A percentile compares a stretch with the other conserved stretches of the same genome.
Conservation (phyloP, 352 stramenopile genomes). For the Globisporangium okanoganense region DNA sequence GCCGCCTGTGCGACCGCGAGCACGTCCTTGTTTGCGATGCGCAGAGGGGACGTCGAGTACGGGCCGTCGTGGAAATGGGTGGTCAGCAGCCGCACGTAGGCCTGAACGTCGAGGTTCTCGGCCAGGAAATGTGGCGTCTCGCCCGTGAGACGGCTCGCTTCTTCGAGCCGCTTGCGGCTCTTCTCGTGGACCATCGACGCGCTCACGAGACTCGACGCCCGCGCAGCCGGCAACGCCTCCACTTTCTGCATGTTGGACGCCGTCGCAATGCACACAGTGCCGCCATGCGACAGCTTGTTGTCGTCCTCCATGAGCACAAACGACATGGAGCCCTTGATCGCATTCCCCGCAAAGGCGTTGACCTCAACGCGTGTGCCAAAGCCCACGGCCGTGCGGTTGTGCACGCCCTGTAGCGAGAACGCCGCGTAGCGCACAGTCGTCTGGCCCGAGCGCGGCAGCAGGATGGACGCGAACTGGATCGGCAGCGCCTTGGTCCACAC, state of each 20-base stretch:
- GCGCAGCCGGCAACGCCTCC: constrained; percentile 22
- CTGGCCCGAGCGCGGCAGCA: constrained; percentile 46
- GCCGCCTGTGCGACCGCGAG: constrained; percentile 51
- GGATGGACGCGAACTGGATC: constrained; percentile 61
- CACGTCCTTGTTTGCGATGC: constrained; percentile 41
- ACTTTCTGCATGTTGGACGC: constrained; percentile 66
- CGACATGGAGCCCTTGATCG: constrained; percentile 61
- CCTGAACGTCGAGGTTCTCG: constrained; percentile 41
- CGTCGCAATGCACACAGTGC: constrained; percentile 58
- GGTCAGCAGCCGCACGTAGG: constrained; percentile 51
- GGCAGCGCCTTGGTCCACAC: constrained; percentile 58
- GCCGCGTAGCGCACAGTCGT: constrained; percentile 46
- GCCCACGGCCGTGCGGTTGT: constrained; percentile 37
- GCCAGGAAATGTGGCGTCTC: constrained; percentile 38
- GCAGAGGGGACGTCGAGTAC: constrained; percentile 34
- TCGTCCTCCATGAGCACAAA: constrained; percentile 60
- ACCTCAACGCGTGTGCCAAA: constrained; percentile 55
- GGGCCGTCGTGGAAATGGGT: constrained; percentile 58
- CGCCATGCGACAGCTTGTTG: constrained; percentile 18
- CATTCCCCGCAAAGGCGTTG: constrained; percentile 41
- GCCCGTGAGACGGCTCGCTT: constrained; percentile 30
- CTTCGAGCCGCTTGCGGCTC: constrained; percentile 37
- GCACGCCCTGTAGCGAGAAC: constrained; percentile 69
- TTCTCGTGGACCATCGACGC: constrained; percentile 23
- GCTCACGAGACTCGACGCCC: constrained; percentile 14